Evolutionary conservation across 371 early-diverging fungal species (phyloP).

Genomic region (Batkoa obscura): DNA sequence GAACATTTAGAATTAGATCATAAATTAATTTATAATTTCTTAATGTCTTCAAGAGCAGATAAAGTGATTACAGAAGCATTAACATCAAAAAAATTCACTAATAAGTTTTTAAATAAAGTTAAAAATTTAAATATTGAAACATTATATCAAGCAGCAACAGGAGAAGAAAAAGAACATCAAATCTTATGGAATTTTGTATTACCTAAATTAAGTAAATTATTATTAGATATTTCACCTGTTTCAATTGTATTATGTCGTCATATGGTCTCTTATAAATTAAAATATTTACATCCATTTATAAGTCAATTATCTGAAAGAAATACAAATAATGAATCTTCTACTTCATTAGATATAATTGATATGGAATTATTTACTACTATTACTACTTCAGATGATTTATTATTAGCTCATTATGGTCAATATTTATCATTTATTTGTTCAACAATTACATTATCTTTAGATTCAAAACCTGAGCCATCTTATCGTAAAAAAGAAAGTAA

Average conservation of each 20-base stretch:
- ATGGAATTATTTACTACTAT: too few relatives aligned
- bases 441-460: slow-evolving; percentile 23
- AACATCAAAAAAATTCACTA: slow-evolving; percentile 21
- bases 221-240: slow-evolving; percentile 35
- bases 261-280: slow-evolving; percentile 32
- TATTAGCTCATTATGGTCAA: slow-evolving; percentile 53
- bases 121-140: slow-evolving; percentile 6
- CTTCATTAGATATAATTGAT: background rate
- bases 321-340: slow-evolving; percentile 2
- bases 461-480: slow-evolving; percentile 6
- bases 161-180: slow-evolving; percentile 22
- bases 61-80: slow-evolving; percentile 9
- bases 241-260: slow-evolving; percentile 35
- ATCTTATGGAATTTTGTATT: slow-evolving; percentile 38
- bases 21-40: background rate
- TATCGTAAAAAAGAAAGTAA: slow-evolving; percentile 21
- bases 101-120: slow-evolving; percentile 23
- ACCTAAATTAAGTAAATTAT: slow-evolving; percentile 38
- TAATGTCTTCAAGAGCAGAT: slow-evolving; percentile 12
- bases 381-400: background rate
- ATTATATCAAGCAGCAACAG: slow-evolving; percentile 17
- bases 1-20: too few relatives aligned
- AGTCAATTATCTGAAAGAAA: slow-evolving; percentile 27
- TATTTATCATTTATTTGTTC: slow-evolving; percentile 49
- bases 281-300: slow-evolving; percentile 37